Percentiles rank a stretch among this genome's conserved stretches.
These are phyloP conservation scores for Debaryomyces nepalensis DNA, from an alignment of 1,139 yeast genomes.

Conservation along the genomic window DNA sequence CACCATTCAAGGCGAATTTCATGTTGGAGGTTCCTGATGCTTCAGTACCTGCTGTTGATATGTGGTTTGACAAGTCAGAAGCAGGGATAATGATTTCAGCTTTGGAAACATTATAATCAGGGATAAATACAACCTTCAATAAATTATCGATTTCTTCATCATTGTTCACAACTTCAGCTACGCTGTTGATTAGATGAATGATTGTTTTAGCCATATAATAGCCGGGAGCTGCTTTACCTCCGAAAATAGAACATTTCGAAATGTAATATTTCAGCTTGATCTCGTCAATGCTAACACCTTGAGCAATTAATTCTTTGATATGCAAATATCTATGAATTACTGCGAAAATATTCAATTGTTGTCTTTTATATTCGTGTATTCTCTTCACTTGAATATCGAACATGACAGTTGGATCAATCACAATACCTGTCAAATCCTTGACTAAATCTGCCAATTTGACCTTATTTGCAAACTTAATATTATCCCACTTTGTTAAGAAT, in stretches of 20 bases:
- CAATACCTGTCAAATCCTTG: conserved; percentile 68
- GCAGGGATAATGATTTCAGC: conserved; percentile 93
- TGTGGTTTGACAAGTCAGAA: conserved; percentile 89
- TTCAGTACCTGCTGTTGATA: conserved; percentile 98
- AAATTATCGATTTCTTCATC: conserved; percentile 76
- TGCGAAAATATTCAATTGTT: conserved; percentile 89
- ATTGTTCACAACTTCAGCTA: conserved; percentile 77
- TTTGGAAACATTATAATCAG: conserved; percentile 91
- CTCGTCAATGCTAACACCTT: conserved; percentile 55
- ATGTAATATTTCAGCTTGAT: conserved; percentile 62
- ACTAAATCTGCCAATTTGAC: conserved; percentile 69
- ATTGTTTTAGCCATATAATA: conserved; percentile 93
- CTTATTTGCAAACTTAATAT: conserved; percentile 74
- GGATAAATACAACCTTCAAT: conserved; percentile 84
- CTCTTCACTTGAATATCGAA: conserved; percentile 94
- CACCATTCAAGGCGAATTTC: conserved; percentile 95
- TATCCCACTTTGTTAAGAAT: conserved; percentile 74
- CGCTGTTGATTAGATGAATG: conserved; percentile 82
- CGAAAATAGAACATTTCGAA: conserved; percentile 81
- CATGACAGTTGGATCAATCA: conserved; percentile 72
- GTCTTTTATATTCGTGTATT: conserved; percentile 95
- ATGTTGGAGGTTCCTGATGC: conserved; percentile 96
- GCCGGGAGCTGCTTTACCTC: conserved; percentile 97
- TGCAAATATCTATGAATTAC: conserved; percentile 80
- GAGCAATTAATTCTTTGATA: conserved; percentile 66